These are phyloP conservation scores for Colletotrichum sp. DNA, from an alignment of 2,329 filamentous ascomycete genomes.

Conservation along the genomic window DNA sequence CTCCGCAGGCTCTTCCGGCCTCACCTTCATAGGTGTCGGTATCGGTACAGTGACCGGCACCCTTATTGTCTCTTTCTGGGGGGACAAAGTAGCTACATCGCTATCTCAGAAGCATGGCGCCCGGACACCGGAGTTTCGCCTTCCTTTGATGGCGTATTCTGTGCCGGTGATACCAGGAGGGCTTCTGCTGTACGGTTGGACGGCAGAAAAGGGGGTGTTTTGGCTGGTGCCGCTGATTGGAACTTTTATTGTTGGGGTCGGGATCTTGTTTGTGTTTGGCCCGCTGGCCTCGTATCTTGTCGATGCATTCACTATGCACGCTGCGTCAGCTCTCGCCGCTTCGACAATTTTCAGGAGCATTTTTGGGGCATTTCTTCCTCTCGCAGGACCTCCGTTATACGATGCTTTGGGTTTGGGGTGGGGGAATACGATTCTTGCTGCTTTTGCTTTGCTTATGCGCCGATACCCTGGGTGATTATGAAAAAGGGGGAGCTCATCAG, in stretches of 20 bases:
- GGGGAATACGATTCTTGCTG: conserved; percentile 45
- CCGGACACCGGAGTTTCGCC: conserved; percentile 23
- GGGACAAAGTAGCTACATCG: conserved; percentile 8
- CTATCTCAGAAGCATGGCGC: conserved; percentile 17
- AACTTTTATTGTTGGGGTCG: conserved; percentile 52
- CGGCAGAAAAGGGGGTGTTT: conserved; percentile 54
- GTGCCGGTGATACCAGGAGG: conserved; percentile 29
- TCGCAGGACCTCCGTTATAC: conserved; percentile 57
- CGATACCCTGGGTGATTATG: conserved; percentile 49
- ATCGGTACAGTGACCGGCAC: conserved; percentile 24
- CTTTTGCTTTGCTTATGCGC: conserved; percentile 49
- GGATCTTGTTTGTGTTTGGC: conserved; percentile 20
- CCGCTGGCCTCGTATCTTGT: conserved; percentile 51
- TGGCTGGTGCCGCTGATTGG: conserved; percentile 63
- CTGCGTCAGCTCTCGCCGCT: conserved; percentile 68
- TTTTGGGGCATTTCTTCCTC: conserved; percentile 56
- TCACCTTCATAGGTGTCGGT: conserved; percentile 58
- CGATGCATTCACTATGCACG: conserved; percentile 59
- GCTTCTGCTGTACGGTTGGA: conserved; percentile 30
- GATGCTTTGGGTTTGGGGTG: conserved; percentile 55
- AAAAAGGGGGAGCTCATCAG: conserved; percentile 44
- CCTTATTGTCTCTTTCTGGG: conserved; percentile 29
- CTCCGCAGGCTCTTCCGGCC: conserved; percentile 23
- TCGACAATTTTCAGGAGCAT: conserved; percentile 60
- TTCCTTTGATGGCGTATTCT: conserved; percentile 24